Evolutionary conservation across 257 asterid species (phyloP), one percentile per base, ranked within the genome.

Genomic region (Dorcoceras hygrometricum): DNA sequence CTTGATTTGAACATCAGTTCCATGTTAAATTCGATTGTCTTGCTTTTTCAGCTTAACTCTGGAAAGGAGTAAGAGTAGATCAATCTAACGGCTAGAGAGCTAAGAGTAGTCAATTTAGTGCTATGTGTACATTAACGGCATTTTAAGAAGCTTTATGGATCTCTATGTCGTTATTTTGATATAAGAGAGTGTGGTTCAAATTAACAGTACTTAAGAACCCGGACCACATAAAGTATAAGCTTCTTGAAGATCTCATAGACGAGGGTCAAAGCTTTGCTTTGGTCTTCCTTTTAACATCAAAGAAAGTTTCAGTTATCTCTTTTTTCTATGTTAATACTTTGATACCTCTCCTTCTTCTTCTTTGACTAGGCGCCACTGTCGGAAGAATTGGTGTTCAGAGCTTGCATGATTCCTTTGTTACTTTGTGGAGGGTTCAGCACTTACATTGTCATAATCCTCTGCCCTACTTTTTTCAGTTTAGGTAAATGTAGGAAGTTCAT

Each of bases 341-440:
- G 5, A 54, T 28, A 55, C 22, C 32, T 8, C 36, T 28, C 25
- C 58, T 67, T n/a, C n/a, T n/a, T n/a, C n/a, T n/a, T 1, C 36
- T 59, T 71, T 73, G 62, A 54, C 54, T 91, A 94, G 99, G 99
- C 96, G 39, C 99, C 99, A 63, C 75, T 94, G 59, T 83, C 97
- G 0, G 97, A n/a, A 77, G 99, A 94, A 79, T 75, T 94, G 87
- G 96, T 94, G 27, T 94, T 94, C 78, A 88, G 99, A 81, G 96
- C 99, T 59, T 94, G 95, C 75, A 94, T 94, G 97, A 79, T 88
- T 70, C 89, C 99, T 57, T 81, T 94, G 84, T 95, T 94, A 60
- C 80, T 88, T 19, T 94, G 96, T 74, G 97, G 91, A 71, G 96
- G 99, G 73, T 87, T 88, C 72, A 79, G 76, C 64, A 84, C 92